phyloP scores from a whole-genome alignment of 345 rosid species.

The Stellera chamaejasme region DNA sequence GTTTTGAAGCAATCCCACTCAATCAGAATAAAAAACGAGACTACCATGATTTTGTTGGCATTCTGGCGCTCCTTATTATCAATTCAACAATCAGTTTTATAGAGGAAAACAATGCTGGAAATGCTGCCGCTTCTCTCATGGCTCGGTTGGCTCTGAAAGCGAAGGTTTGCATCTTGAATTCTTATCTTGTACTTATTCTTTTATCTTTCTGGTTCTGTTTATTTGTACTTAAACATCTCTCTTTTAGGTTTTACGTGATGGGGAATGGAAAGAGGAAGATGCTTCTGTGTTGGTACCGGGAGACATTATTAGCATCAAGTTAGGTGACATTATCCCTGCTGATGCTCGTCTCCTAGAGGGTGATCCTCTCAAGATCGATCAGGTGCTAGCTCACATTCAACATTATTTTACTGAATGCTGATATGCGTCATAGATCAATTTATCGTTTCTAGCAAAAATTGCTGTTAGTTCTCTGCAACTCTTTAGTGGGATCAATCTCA shows the following conservation, averaged over 20 bases:
- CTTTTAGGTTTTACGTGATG: slow-evolving; percentile 39
- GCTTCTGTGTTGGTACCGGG: slow-evolving; percentile 70
- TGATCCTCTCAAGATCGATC: slow-evolving; percentile 67
- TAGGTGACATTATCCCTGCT: slow-evolving; percentile 65
- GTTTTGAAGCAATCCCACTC: neutral
- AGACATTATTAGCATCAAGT: slow-evolving; percentile 45
- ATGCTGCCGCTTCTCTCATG: slow-evolving; percentile 89
- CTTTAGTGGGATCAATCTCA: too few species aligned
- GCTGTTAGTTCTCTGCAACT: too few species aligned
- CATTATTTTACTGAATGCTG: neutral
- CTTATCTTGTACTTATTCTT: neutral
- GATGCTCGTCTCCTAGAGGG: slow-evolving; percentile 74
- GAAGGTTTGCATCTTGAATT: slow-evolving; percentile 33
- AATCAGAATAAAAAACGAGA: slow-evolving; percentile 67
- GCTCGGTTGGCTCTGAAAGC: slow-evolving; percentile 86
- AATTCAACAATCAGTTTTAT: slow-evolving; percentile 89
- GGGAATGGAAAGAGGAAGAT: slow-evolving; percentile 64
- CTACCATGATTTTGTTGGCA: slow-evolving; percentile 93
- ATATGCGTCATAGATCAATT: slow-evolving; percentile 1
- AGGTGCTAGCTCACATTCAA: slow-evolving; percentile 18
- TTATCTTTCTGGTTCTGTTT: neutral
- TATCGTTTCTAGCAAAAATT: too few species aligned
- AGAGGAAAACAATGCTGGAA: slow-evolving; percentile 94
- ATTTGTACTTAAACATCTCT: neutral
- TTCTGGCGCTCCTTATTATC: slow-evolving; percentile 62